phyloP scores from a whole-genome alignment of 257 asterid genomes.

The Solanum verrucosum region DNA sequence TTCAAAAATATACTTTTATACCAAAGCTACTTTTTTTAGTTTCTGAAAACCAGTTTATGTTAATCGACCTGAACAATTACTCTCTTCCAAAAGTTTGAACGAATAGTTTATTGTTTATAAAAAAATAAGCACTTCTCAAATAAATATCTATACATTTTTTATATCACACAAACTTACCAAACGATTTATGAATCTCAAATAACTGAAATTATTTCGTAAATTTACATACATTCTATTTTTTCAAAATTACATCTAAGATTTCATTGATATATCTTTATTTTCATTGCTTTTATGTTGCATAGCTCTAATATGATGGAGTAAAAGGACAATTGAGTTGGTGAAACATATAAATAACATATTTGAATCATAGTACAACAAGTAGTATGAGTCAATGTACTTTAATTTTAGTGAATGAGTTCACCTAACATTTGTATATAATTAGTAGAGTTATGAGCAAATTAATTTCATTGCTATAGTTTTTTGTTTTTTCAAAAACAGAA shows the following conservation, averaged over 20 bases:
- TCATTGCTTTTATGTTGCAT: too few species aligned
- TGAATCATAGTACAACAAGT: neutral
- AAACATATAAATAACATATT: neutral
- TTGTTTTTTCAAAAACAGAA: neutral
- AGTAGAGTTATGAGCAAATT: neutral
- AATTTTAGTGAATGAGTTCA: neutral
- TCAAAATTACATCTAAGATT: neutral
- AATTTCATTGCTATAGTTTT: neutral
- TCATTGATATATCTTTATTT: neutral
- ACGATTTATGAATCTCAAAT: neutral
- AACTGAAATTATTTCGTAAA: neutral
- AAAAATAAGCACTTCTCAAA: too few species aligned
- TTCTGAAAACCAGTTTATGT: too few species aligned
- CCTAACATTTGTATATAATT: neutral
- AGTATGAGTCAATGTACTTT: neutral
- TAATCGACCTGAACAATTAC: neutral
- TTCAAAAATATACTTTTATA: too few species aligned
- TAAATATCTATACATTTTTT: too few species aligned
- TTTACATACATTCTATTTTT: neutral
- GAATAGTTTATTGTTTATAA: too few species aligned
- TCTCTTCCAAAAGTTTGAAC: too few species aligned
- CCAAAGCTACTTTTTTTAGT: neutral
- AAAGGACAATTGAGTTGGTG: neutral
- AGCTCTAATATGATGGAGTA: neutral
- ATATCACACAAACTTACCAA: too few species aligned